A percentile compares a stretch with the other conserved stretches of the same genome.
These are phyloP conservation scores for Geotrichum bryndzae DNA, from an alignment of 1,139 yeast genomes.

Conservation along the genomic window DNA sequence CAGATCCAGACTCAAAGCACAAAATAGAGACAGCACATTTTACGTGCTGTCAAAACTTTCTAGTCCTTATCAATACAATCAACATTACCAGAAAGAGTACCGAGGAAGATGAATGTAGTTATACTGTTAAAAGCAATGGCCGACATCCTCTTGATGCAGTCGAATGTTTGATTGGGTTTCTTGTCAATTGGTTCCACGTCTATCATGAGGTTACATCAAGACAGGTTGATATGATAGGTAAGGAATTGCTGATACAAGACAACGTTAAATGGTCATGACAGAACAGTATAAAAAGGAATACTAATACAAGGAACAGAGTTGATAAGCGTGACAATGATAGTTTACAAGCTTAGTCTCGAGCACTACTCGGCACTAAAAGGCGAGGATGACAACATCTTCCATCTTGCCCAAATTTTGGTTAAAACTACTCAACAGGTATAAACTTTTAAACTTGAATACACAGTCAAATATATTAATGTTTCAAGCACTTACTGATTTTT, in stretches of 20 bases:
- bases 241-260: neutral
- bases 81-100: neutral
- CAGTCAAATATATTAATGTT: no score
- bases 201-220: neutral
- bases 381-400: neutral
- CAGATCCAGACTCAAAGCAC: neutral
- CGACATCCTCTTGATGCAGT: neutral
- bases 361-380: neutral
- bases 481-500: no score
- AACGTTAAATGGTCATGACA: no score
- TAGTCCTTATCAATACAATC: neutral
- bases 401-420: neutral
- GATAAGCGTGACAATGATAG: neutral
- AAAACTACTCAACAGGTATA: neutral
- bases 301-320: neutral
- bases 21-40: neutral
- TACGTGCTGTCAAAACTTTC: neutral
- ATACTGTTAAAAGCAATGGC: neutral
- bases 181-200: neutral
- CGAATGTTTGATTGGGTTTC: neutral
- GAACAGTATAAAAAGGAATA: neutral
- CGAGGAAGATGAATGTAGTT: neutral
- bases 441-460: no score
- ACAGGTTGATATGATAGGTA: neutral
- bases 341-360: neutral